Base-by-base conservation (phyloP, 768 basidiomycete species). In the Albatrellus ellisii region DNA sequence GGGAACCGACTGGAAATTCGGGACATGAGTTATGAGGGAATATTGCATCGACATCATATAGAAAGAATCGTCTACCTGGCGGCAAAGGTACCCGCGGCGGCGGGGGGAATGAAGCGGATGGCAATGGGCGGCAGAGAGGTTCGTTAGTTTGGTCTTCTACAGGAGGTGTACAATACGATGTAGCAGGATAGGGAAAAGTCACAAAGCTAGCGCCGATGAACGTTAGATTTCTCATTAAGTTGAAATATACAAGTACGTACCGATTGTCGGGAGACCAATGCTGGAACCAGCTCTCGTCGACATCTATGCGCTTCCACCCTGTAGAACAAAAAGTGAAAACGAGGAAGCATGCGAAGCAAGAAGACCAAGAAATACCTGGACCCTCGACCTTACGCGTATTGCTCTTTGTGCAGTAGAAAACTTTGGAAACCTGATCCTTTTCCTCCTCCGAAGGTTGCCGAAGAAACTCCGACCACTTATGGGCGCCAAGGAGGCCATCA, bases 291-390 rank as follows among this genome's bases (percentile, higher is more conserved):
- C 46, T 33, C 10, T 70, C 68, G n/a, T 61, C 47, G 1, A 71
- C 57, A 25, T 63, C 56, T 15, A 70, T 58, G 9, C 66, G 61
- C 50, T 69, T 72, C 69, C 69, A 71, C 6, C 69, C 69, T 70
- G 36, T 26, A 33, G 6, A 17, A 14, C 6, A 27, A 24, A 1
- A 29, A 9, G 26, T 42, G 18, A 28, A 6, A n/a, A 9, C 4
- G 14, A 11, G 14, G 8, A 22, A 27, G 12, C 5, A 12, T 15
- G 3, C 4, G 20, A 27, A 21, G 5, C 15, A 26, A 17, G 25
- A 4, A 14, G n/a, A 28, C 22, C 67, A n/a, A n/a, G n/a, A n/a
- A n/a, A 32, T 31, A 69, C 69, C 69, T 26, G 60, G 46, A 47
- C 69, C 71, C 57, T 71, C 61, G 4, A 72, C 67, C 25, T 56